Percentiles rank a stretch among this genome's conserved stretches.
phyloP scores from a whole-genome alignment of 768 basidiomycete species.

The Megacollybia marginata region DNA sequence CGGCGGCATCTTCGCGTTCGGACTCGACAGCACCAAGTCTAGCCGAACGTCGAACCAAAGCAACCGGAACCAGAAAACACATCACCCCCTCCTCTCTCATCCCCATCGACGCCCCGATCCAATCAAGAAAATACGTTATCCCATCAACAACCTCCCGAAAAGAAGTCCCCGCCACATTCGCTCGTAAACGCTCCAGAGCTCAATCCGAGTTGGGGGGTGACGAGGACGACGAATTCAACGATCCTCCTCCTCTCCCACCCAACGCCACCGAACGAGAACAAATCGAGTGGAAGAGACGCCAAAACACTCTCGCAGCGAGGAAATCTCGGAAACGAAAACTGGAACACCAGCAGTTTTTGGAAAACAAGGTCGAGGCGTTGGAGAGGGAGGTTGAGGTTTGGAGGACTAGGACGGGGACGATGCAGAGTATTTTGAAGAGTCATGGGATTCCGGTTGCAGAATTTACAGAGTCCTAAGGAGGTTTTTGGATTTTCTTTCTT shows the following conservation, averaged over 20 bases:
- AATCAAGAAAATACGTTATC: constrained; percentile 63
- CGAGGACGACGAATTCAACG: constrained; percentile 47
- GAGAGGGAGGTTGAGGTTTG: constrained; percentile 55
- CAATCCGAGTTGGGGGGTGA: constrained; percentile 40
- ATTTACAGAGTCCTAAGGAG: constrained; percentile 24
- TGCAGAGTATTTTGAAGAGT: constrained; percentile 45
- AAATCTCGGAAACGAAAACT: constrained; percentile 71
- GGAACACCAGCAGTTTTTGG: constrained; percentile 58
- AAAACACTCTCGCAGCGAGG: constrained; percentile 83
- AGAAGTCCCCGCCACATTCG: constrained; percentile 66
- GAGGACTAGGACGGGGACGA: constrained; percentile 46
- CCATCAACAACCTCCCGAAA: constrained; percentile 77
- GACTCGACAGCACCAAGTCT: constrained; percentile 16
- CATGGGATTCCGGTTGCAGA: constrained; percentile 53
- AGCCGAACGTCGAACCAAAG: constrained; percentile 12
- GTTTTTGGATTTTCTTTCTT: constrained; percentile 2
- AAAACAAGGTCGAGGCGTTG: constrained; percentile 45
- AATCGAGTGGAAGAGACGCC: constrained; percentile 71
- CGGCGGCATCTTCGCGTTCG: constrained; percentile 8
- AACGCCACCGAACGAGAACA: constrained; percentile 53
- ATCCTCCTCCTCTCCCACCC: constrained; percentile 30
- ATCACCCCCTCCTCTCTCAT: constrained; percentile 58
- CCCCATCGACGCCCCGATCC: constrained; percentile 72
- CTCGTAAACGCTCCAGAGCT: constrained; percentile 48
- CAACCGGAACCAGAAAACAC: constrained; percentile 70